These are phyloP conservation scores for Chlorella ohadii DNA, from an alignment of 139 green algal genomes.

Conservation along the genomic window DNA sequence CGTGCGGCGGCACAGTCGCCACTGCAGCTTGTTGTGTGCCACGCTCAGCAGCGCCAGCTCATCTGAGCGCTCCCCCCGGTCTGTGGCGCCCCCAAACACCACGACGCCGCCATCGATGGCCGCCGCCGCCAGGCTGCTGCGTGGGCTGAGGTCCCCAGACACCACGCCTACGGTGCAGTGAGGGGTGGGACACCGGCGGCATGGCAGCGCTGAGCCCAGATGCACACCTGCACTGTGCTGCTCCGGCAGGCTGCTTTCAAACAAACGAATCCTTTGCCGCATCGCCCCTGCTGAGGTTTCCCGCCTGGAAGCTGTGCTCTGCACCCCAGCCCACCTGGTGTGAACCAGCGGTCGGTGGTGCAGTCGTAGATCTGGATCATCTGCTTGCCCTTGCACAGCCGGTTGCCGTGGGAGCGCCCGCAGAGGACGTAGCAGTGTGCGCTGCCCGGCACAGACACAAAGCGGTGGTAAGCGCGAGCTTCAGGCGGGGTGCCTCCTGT, in stretches of 20 bases:
- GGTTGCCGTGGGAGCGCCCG: slow-evolving; percentile 17
- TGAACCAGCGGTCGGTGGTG: background rate
- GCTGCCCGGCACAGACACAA: background rate
- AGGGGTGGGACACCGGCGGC: background rate
- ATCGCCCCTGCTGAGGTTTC: too few relatives aligned
- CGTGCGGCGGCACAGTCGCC: background rate
- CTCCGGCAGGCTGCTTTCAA: too few relatives aligned
- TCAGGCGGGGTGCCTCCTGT: background rate
- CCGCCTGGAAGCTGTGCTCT: too few relatives aligned
- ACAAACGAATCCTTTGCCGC: too few relatives aligned
- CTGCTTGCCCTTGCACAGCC: slow-evolving; percentile 26
- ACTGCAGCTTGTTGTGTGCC: background rate
- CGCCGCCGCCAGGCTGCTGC: slow-evolving; percentile 16
- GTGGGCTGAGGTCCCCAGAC: background rate
- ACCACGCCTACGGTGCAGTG: background rate
- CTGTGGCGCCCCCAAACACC: slow-evolving; percentile 22
- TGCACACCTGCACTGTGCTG: too few relatives aligned
- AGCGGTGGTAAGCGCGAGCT: slow-evolving; percentile 35
- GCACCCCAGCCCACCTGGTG: background rate
- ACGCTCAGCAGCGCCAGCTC: background rate
- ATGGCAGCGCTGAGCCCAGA: too few relatives aligned
- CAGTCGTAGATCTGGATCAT: slow-evolving; percentile 11
- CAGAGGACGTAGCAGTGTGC: slow-evolving; percentile 18
- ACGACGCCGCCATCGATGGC: slow-evolving; percentile 2
- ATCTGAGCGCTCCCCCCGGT: background rate